Conservation (phyloP, 164 flowering plant genomes). For the Piper betle region DNA sequence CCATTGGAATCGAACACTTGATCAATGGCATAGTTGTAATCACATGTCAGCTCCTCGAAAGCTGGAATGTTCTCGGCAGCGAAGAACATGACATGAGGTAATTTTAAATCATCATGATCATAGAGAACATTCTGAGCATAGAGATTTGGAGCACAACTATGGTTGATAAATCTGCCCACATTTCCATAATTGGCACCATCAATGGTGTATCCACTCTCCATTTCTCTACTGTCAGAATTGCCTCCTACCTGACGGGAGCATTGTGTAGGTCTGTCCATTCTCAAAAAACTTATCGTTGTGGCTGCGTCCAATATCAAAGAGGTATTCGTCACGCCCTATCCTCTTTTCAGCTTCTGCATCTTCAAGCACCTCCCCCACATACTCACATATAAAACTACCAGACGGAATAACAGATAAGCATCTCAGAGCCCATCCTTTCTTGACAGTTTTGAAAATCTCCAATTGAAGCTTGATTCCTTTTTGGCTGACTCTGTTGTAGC, state of each 20-base stretch:
- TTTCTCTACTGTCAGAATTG: slow-evolving; percentile 15
- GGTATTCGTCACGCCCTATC: slow-evolving; percentile 65
- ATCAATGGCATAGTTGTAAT: slow-evolving; percentile 61
- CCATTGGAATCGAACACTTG: slow-evolving; percentile 59
- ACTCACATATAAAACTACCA: slow-evolving; percentile 89
- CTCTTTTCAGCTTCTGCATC: slow-evolving; percentile 75
- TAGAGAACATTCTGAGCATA: slow-evolving; percentile 84
- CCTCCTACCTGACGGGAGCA: slow-evolving; percentile 25
- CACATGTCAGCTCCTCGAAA: slow-evolving; percentile 63
- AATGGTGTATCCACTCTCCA: slow-evolving; percentile 54
- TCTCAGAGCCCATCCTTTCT: slow-evolving; percentile 88
- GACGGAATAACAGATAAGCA: slow-evolving; percentile 59
- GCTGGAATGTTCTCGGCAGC: slow-evolving; percentile 87
- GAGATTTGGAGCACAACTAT: slow-evolving; percentile 85
- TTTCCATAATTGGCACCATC: slow-evolving; percentile 62
- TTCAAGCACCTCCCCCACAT: slow-evolving; percentile 66
- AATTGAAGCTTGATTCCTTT: slow-evolving; percentile 56
- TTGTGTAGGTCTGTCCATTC: slow-evolving; percentile 26
- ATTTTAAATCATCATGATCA: slow-evolving; percentile 63
- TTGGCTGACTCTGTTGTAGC: slow-evolving; percentile 71
- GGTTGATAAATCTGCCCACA: slow-evolving; percentile 80
- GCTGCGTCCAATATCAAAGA: slow-evolving; percentile 79
- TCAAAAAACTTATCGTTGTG: slow-evolving; percentile 31
- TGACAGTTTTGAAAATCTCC: slow-evolving; percentile 72
- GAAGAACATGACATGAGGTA: slow-evolving; percentile 87